Base-by-base conservation (phyloP, 2,329 filamentous ascomycete species). In the Pyrenochaeta sp. region DNA sequence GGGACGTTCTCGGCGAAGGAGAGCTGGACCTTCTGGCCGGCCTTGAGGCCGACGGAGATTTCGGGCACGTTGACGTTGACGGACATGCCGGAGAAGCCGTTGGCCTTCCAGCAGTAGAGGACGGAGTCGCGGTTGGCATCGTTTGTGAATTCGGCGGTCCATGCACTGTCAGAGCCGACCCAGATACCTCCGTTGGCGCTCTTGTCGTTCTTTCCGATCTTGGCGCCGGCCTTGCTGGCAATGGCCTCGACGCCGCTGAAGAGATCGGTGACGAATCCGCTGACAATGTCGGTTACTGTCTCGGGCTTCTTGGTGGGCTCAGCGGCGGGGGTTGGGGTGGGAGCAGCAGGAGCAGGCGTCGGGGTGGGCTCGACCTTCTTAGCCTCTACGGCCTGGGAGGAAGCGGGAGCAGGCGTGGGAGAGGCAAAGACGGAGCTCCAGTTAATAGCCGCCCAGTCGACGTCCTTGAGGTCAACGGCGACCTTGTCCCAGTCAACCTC, bases 31-130 rank as follows among this genome's bases (percentile, higher is more conserved):
- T 37, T 58, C 48, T 68, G 49, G 45, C 71, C 71, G 4, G 55
- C 37, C 30, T 69, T 65, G 37, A 78, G 58, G 7, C 71, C 69
- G 47, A 74, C 67, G 26, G 71, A 70, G 50, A 78, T 65, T 27
- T 61, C 51, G 14, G 71, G 69, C 10, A 44, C 29, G 49, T 67
- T 55, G 40, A 50, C 56, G 60, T 72, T 73, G 55, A 73, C 48
- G 43, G 60, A 68, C 53, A 72, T 71, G 50, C 60, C 65, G 36
- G 58, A 58, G 50, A 62, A 72, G 42, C 55, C 63, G 22, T 58
- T 45, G 21, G 59, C 51, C 37, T 60, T 58, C 72, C 72, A 74
- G 63, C 70, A 68, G 48, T 66, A 65, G 38, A 72, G 49, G 35
- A 70, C 55, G 26, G 65, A 44, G 35, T 67, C 57, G 29, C 68